Evolutionary conservation across 108 stramenopile genomes (phyloP).

Genomic region (Epithemia pelagica): DNA sequence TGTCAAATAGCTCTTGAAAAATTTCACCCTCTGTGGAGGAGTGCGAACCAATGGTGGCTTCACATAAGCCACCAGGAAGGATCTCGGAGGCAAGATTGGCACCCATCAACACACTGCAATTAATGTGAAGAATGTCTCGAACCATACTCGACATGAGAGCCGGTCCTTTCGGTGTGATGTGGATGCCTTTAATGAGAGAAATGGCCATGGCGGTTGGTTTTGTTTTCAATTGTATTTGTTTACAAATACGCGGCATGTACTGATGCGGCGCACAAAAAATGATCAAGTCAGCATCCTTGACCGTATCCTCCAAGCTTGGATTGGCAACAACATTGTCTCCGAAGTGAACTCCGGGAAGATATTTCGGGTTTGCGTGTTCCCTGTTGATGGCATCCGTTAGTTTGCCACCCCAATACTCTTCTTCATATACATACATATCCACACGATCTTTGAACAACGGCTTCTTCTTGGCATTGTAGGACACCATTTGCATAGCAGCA

Average conservation of each 20-base stretch:
- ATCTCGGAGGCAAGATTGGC: slow-evolving; percentile 61
- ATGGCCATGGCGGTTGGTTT: slow-evolving; percentile 4
- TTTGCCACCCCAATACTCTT: slow-evolving; percentile 3
- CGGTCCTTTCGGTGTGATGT: slow-evolving; percentile 4
- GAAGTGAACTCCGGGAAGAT: slow-evolving; percentile 39
- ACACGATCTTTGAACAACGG: slow-evolving; percentile 8
- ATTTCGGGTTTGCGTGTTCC: slow-evolving; percentile 56
- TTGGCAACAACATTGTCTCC: slow-evolving; percentile 42
- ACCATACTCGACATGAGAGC: slow-evolving; percentile 2
- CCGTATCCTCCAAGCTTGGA: slow-evolving; percentile 27
- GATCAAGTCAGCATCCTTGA: slow-evolving; percentile 33
- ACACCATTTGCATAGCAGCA: slow-evolving; percentile 9
- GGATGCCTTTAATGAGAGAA: slow-evolving; percentile 2
- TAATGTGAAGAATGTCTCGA: slow-evolving; percentile 7
- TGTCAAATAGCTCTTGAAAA: slow-evolving; percentile 13
- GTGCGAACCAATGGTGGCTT: slow-evolving; percentile 45
- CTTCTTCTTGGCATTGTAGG: slow-evolving; percentile 3
- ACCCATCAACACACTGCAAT: slow-evolving; percentile 63
- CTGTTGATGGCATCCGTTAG: slow-evolving; percentile 51
- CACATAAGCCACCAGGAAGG: slow-evolving; percentile 43
- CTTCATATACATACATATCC: slow-evolving; percentile 17
- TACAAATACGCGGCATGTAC: slow-evolving; percentile 16
- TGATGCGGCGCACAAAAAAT: slow-evolving; percentile 57
- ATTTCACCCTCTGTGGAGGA: background rate
- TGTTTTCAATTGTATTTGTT: slow-evolving; percentile 3